Percentiles rank a stretch among this genome's conserved stretches.
Conservation (phyloP, 1,139 yeast genomes). For the Debaryomycetaceae sp. region DNA sequence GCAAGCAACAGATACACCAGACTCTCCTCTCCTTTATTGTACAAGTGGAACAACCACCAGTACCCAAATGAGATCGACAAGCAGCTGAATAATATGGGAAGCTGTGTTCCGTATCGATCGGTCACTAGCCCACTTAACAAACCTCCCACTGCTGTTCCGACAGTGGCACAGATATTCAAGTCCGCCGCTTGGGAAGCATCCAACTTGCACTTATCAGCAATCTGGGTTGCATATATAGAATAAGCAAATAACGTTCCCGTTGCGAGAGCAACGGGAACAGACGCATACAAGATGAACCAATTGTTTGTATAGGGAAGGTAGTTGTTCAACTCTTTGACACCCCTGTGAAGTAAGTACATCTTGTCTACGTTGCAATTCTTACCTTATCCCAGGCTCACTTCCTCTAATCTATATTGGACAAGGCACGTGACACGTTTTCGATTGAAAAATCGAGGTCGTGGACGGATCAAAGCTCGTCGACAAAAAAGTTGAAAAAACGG, state of each 20-base stretch:
- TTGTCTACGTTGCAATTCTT: not conserved
- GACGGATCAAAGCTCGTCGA: conserved; percentile 14
- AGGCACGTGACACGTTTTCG: not conserved
- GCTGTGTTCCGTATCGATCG: conserved; percentile 31
- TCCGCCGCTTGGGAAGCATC: conserved; percentile 27
- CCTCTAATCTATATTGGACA: no score
- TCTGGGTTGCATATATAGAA: conserved; percentile 31
- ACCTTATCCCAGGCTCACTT: not conserved
- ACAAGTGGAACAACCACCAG: conserved; percentile 22
- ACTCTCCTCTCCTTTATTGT: conserved; percentile 14
- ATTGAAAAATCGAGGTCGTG: conserved; percentile 1
- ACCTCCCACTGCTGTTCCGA: conserved; percentile 34
- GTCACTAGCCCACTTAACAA: conserved; percentile 29
- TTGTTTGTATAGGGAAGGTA: conserved; percentile 25
- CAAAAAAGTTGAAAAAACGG: conserved; percentile 10
- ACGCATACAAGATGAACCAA: conserved; percentile 22
- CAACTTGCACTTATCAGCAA: conserved; percentile 27
- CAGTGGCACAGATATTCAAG: conserved; percentile 27
- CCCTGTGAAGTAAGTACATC: conserved; percentile 14
- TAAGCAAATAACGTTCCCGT: conserved; percentile 34
- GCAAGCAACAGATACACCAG: conserved; percentile 14
- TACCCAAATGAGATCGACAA: conserved; percentile 24
- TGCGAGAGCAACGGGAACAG: conserved; percentile 31
- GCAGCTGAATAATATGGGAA: conserved; percentile 28
- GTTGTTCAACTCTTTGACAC: conserved; percentile 15